phyloP scores from a whole-genome alignment of 768 basidiomycete genomes.

The Suillus alpinus region DNA sequence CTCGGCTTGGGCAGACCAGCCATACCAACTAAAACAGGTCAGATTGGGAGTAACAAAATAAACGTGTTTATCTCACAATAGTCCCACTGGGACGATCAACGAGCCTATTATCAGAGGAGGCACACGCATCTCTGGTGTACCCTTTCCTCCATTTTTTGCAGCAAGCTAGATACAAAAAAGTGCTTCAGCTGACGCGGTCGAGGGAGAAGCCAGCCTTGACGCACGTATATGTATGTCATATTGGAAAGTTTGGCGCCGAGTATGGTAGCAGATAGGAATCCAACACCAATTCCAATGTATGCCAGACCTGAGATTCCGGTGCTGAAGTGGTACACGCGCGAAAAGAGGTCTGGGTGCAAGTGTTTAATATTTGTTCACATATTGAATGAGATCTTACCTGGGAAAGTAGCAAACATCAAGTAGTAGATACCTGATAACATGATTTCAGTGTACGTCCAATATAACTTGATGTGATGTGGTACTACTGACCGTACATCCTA shows the following conservation, averaged over 20 bases:
- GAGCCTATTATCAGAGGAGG: conserved; percentile 44
- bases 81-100: conserved; percentile 62
- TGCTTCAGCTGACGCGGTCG: not conserved
- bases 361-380: conserved; percentile 4
- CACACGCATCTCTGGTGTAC: conserved; percentile 68
- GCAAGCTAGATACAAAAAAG: conserved; percentile 36
- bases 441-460: not conserved
- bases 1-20: conserved; percentile 68
- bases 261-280: conserved; percentile 47
- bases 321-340: conserved; percentile 47
- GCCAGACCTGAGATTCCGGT: conserved; percentile 52
- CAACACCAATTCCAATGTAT: conserved; percentile 51
- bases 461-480: not conserved
- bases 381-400: conserved; percentile 25
- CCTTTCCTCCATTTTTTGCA: conserved; percentile 54
- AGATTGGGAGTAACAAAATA: not conserved
- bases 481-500: conserved; percentile 52
- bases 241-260: conserved; percentile 48
- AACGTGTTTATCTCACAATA: conserved; percentile 49
- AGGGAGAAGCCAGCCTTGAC: conserved; percentile 7
- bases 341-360: conserved; percentile 38
- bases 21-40: conserved; percentile 58
- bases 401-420: conserved; percentile 66
- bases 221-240: conserved; percentile 35
- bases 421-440: conserved; percentile 45